Conservation (phyloP, 192 early-diverging fungal genomes). For the Umbelopsis isabellina region DNA sequence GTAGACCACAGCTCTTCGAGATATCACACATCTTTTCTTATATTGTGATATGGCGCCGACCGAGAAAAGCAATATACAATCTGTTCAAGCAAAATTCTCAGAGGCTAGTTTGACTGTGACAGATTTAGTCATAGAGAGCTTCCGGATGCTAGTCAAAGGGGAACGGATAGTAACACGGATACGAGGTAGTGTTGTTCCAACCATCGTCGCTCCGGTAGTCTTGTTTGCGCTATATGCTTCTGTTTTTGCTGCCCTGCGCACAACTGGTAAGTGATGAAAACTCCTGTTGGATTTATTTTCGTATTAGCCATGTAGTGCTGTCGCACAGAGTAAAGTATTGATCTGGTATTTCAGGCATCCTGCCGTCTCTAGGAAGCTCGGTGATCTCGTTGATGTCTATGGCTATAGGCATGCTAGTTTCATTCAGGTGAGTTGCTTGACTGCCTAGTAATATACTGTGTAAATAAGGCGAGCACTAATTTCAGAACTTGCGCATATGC, state of each 20-base stretch:
- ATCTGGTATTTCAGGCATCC: neutral
- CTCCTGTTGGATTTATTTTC: too few relatives aligned
- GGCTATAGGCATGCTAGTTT: conserved; percentile 9
- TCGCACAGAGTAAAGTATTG: too few relatives aligned
- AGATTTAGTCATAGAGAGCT: neutral
- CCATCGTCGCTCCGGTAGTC: neutral
- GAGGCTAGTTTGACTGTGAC: neutral
- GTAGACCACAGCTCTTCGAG: neutral
- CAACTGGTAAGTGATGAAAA: neutral
- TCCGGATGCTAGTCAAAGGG: neutral
- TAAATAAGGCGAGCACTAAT: too few relatives aligned
- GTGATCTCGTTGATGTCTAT: conserved; percentile 16
- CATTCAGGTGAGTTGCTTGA: neutral
- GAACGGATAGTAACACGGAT: neutral
- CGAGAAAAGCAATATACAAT: neutral
- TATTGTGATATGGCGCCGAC: conserved; percentile 5
- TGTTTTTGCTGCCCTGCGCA: conserved; percentile 12
- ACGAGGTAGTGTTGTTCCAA: conserved; percentile 5
- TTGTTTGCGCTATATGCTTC: conserved; percentile 5
- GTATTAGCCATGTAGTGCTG: too few relatives aligned
- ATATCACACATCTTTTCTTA: neutral
- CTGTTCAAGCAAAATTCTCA: neutral
- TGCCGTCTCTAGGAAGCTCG: conserved; percentile 7
- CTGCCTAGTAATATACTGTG: too few relatives aligned
- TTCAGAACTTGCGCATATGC: too few relatives aligned